Conservation (phyloP, 2,329 filamentous ascomycete genomes). For the Apiospora sp. region DNA sequence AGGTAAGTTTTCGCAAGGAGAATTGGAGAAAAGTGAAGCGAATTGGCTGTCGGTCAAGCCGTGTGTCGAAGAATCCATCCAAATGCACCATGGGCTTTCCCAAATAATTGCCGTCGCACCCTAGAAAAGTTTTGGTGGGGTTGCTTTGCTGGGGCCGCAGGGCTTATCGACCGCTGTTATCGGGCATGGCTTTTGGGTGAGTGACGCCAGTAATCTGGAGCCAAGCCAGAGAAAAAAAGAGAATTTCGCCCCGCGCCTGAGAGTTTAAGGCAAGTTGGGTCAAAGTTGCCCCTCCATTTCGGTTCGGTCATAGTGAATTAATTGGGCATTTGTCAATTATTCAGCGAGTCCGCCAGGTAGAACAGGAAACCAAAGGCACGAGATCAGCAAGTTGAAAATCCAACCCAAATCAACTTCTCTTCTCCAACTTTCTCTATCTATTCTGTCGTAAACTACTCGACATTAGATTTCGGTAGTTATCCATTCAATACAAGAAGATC, state of each 20-base stretch:
- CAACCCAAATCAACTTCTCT: not conserved
- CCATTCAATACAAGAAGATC: conserved; percentile 3
- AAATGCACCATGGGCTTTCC: not conserved
- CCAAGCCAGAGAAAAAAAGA: not conserved
- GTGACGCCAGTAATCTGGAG: conserved; percentile 21
- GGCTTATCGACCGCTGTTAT: conserved; percentile 20
- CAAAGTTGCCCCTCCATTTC: conserved; percentile 27
- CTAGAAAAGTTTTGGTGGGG: conserved; percentile 25
- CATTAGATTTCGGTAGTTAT: conserved; percentile 1
- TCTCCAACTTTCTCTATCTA: not conserved
- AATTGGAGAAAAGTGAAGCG: not conserved
- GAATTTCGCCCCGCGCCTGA: conserved; percentile 29
- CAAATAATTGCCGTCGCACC: conserved; percentile 18
- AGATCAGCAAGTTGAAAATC: conserved; percentile 6
- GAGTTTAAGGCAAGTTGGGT: conserved; percentile 13
- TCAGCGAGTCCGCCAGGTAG: not conserved
- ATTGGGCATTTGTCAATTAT: conserved; percentile 18
- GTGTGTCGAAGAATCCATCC: not conserved
- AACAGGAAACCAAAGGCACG: not conserved
- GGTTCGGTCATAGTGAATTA: conserved; percentile 11
- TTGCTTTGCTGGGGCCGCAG: not conserved
- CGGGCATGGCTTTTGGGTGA: conserved; percentile 6
- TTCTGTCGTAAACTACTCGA: not conserved
- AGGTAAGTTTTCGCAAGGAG: not conserved
- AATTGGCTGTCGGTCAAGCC: conserved; percentile 3